A percentile compares a stretch with the other conserved stretches of the same genome.
These are phyloP conservation scores for Dictyostelium discoideum DNA, from an alignment of 78 protist species.

Conservation along the genomic window DNA sequence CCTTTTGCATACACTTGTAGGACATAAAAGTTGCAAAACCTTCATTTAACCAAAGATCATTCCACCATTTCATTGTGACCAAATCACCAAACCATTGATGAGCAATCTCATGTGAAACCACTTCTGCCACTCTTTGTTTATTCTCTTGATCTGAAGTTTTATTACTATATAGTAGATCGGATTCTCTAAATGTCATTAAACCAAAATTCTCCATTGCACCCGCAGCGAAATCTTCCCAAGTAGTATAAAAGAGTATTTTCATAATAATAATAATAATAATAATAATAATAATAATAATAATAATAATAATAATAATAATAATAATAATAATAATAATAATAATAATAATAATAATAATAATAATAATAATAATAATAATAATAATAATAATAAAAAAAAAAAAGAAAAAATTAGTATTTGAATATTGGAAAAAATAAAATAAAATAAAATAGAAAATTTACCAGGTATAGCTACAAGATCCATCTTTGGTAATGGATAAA, in stretches of 20 bases:
- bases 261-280: no score
- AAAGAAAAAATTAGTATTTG: no score
- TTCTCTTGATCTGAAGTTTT: background rate
- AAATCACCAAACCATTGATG: constrained; percentile 97
- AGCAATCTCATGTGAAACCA: constrained; percentile 81
- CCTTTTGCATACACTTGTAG: constrained; percentile 51
- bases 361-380: no score
- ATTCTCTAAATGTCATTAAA: constrained; percentile 87
- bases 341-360: no score
- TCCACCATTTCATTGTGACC: constrained; percentile 98
- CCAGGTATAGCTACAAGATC: constrained; percentile 89
- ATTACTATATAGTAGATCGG: constrained; percentile 73
- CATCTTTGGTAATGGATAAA: constrained; percentile 92
- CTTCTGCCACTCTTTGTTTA: constrained; percentile 64
- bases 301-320: no score
- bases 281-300: no score
- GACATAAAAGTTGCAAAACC: constrained; percentile 93
- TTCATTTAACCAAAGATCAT: constrained; percentile 94
- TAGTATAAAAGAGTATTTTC: no score
- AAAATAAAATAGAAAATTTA: no score
- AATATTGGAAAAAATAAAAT: no score
- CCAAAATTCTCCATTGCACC: constrained; percentile 97
- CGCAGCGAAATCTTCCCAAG: no score
- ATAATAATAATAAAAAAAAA: no score
- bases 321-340: no score